Conservation (phyloP, 129 eudicot species). For the Flaveria trinervia region DNA sequence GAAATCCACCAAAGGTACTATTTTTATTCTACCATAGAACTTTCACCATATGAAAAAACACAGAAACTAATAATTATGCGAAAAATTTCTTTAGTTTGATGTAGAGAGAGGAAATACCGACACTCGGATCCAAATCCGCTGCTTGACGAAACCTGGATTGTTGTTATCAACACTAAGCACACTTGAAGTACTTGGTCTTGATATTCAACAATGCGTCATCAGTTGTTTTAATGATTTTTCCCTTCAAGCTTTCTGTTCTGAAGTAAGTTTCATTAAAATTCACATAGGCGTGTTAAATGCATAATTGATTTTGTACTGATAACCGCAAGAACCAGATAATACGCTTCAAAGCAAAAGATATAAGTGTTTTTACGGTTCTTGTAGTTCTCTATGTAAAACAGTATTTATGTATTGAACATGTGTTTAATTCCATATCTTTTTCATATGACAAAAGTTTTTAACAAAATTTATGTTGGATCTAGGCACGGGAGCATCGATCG, state of each 20-base stretch:
- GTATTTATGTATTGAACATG: not conserved
- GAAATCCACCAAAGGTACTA: constrained; percentile 72
- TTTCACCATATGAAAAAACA: constrained; percentile 13
- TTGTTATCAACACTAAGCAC: constrained; percentile 67
- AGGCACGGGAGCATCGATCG: constrained; percentile 57
- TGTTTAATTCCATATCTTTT: not conserved
- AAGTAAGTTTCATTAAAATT: constrained; percentile 43
- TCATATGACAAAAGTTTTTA: not conserved
- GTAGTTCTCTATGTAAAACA: not conserved
- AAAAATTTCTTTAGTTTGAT: constrained; percentile 47
- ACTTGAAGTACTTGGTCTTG: constrained; percentile 73
- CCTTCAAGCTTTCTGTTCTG: constrained; percentile 74
- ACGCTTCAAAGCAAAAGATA: not conserved
- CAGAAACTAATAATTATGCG: not conserved
- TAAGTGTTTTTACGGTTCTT: not conserved
- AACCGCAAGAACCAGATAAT: not conserved
- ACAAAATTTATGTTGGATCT: not conserved
- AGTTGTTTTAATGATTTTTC: constrained; percentile 85
- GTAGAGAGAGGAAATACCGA: constrained; percentile 57
- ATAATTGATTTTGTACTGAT: not conserved
- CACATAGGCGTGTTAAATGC: not conserved
- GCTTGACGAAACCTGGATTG: constrained; percentile 72
- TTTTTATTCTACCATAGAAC: not conserved
- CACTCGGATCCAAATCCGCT: constrained; percentile 63
- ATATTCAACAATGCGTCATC: constrained; percentile 77